Conservation (phyloP, 2,329 filamentous ascomycete genomes). For the Nemania serpens region DNA sequence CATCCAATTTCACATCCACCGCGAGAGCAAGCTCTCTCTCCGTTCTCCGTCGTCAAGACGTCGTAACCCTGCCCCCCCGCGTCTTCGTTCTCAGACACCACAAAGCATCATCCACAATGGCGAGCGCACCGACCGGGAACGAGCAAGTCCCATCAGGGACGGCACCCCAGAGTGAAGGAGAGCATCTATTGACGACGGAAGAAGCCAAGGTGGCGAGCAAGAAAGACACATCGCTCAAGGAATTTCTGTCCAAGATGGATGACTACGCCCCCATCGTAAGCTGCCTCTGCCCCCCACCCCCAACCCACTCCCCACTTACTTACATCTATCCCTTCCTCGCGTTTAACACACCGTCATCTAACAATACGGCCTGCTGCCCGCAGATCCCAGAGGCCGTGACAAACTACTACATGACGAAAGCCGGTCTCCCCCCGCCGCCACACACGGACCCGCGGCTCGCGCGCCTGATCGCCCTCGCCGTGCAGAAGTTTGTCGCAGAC, state of each 20-base stretch:
- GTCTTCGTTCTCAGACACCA: no score
- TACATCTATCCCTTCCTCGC: not conserved
- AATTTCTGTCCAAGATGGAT: slow-evolving; percentile 96
- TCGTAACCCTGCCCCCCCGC: no score
- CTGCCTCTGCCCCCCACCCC: slow-evolving; percentile 25
- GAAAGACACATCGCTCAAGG: slow-evolving; percentile 89
- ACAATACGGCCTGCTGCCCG: slow-evolving; percentile 9
- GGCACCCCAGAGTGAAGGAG: slow-evolving; percentile 35
- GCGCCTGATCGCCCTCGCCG: slow-evolving; percentile 92
- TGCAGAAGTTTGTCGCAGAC: slow-evolving; percentile 98
- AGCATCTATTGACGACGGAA: slow-evolving; percentile 21
- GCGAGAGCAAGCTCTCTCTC: not conserved
- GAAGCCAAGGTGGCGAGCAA: slow-evolving; percentile 74
- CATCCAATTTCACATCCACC: not conserved
- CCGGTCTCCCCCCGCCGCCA: slow-evolving; percentile 89
- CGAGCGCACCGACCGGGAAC: slow-evolving; percentile 39
- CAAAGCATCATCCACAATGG: slow-evolving; percentile 29
- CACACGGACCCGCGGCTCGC: slow-evolving; percentile 89
- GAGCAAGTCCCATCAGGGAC: slow-evolving; percentile 36
- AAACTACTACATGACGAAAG: slow-evolving; percentile 95
- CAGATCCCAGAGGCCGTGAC: slow-evolving; percentile 98
- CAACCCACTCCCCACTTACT: not conserved
- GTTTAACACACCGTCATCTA: slow-evolving; percentile 11
- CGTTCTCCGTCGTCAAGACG: not conserved
- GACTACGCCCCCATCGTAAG: slow-evolving; percentile 95